A percentile compares a stretch with the other conserved stretches of the same genome.
Conservation (phyloP, 441 rosid genomes). For the Euphorbia celastroides region DNA sequence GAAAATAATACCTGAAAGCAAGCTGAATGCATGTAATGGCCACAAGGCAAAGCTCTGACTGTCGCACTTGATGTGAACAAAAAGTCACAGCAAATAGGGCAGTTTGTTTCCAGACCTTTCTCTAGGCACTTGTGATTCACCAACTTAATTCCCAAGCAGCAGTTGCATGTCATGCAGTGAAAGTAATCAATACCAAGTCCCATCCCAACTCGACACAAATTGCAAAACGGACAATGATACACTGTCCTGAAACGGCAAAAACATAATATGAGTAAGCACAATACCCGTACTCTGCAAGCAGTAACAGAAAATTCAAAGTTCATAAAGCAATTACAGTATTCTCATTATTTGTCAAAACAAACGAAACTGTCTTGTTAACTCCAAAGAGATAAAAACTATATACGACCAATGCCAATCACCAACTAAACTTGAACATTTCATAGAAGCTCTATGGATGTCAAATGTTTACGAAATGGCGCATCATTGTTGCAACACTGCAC, state of each 20-base stretch:
- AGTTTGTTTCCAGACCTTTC: constrained; percentile 58
- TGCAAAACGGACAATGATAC: constrained; percentile 67
- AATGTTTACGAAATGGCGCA: background rate
- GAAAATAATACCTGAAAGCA: constrained; percentile 52
- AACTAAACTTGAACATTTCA: background rate
- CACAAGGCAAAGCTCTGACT: constrained; percentile 62
- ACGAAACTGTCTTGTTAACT: background rate
- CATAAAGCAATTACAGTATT: background rate
- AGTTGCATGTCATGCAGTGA: constrained; percentile 71
- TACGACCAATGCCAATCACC: background rate
- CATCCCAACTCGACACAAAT: constrained; percentile 57
- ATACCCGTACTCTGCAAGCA: background rate
- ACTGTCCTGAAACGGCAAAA: constrained; percentile 37
- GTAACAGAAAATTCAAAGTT: background rate
- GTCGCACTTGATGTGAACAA: constrained; percentile 62
- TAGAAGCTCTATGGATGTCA: background rate
- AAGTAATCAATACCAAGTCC: constrained; percentile 65
- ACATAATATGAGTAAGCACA: background rate
- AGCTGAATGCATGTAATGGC: constrained; percentile 72
- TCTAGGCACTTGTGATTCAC: constrained; percentile 58
- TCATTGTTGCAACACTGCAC: background rate
- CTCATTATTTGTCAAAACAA: background rate
- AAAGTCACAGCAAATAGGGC: constrained; percentile 68
- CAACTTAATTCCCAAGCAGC: constrained; percentile 51
- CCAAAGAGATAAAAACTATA: background rate